phyloP scores from a whole-genome alignment of 305 asterid genomes.

The Rubia balearica region DNA sequence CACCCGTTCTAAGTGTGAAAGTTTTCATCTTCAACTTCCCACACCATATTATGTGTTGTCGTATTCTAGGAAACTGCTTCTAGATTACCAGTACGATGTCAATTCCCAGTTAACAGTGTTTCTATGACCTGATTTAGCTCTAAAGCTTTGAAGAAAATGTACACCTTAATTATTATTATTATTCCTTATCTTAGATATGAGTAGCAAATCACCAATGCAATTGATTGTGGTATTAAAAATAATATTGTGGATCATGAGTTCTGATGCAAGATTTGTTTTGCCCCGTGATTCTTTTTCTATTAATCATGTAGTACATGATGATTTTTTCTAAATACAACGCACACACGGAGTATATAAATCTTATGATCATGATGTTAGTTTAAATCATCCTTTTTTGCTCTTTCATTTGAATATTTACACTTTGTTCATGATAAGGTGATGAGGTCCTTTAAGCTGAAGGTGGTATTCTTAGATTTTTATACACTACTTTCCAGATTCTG shows the following conservation, averaged over 20 bases:
- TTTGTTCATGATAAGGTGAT: not conserved
- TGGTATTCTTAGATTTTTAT: constrained; percentile 4
- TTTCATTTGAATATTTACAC: not conserved
- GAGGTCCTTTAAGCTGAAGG: not conserved
- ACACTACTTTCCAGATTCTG: constrained; percentile 43
- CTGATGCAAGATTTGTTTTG: not conserved
- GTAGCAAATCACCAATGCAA: not conserved
- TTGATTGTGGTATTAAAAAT: not conserved
- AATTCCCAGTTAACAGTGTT: not conserved
- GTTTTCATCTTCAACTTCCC: not conserved
- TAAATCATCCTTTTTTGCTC: not conserved
- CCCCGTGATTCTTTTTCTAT: not conserved
- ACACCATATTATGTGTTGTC: not conserved
- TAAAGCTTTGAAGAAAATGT: not conserved
- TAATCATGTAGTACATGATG: not conserved
- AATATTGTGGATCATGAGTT: not conserved
- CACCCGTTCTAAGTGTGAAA: not conserved
- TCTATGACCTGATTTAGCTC: not conserved
- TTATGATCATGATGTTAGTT: not conserved
- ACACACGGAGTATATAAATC: no score
- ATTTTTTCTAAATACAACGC: not conserved
- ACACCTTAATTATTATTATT: no score
- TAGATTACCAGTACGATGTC: not conserved
- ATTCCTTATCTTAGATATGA: not conserved
- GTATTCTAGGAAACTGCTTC: constrained; percentile 4